Evolutionary conservation across 2,329 filamentous ascomycete genomes (phyloP), one percentile per base, ranked within the genome.

Genomic region (Stagonosporopsis vannaccii): DNA sequence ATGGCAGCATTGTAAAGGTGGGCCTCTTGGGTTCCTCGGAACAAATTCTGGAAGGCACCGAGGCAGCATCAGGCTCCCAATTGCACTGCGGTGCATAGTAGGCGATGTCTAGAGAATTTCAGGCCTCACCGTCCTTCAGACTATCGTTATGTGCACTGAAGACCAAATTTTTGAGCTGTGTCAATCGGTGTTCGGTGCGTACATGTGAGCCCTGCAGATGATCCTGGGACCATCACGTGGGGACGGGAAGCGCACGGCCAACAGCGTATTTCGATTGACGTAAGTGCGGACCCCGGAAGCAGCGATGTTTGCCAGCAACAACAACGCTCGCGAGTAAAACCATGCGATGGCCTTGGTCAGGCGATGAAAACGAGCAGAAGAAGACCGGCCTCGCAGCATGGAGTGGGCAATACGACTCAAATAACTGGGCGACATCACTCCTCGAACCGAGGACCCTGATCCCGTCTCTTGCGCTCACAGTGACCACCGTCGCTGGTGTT

Each of bases 361-460:
- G 71, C 63, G 59, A 62, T 53, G 63, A 69, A 35, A 65, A 77
- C 60, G 65, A 74, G 53, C 57, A 65, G 58, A 64, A 65, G 63
- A 71, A 49, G 56, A 55, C 50, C 25, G 46, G 54, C 30, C 83
- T 78, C 79, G 51, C 59, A 36, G 82, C 58, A 77, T 83, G 69
- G 78, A 71, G 65, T 62, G 71, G 69, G 63, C 62, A 45, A 51
- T 68, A 67, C 61, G 78, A 67, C 67, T 75, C 76, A 49, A 57
- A 59, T 35, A 62, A 69, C 71, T 87, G 85, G 84, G 67, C 79
- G 32, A 85, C 78, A 26, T 81, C 83, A 56, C 84, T 83, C 71
- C 80, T 77, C 47, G 82, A 85, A 60, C 84, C 84, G 6, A 77
- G 79, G 61, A 84, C 80, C 58, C 78, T 86, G 74, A 75, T 84